phyloP scores from a whole-genome alignment of 805 yeast genomes.

The Starmerella sp. region DNA sequence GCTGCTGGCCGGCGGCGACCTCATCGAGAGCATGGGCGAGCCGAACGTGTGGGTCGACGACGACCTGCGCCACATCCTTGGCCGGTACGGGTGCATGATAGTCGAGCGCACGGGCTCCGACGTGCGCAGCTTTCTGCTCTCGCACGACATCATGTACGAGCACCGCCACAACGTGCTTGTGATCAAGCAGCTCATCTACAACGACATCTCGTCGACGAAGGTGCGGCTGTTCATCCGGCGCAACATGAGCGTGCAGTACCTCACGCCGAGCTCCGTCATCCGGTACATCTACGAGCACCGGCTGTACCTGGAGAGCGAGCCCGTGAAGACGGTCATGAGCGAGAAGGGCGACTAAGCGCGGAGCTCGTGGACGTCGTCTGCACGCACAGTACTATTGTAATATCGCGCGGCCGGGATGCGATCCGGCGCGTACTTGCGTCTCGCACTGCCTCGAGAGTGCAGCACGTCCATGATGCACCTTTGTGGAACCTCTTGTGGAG shows the following conservation, averaged over 20 bases:
- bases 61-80: slow-evolving; percentile 88
- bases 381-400: too few relatives aligned
- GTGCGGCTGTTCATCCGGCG: slow-evolving; percentile 84
- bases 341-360: slow-evolving; percentile 23
- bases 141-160: slow-evolving; percentile 96
- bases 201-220: slow-evolving; percentile 91
- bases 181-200: slow-evolving; percentile 89
- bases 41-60: slow-evolving; percentile 98
- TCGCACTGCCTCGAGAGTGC: too few relatives aligned
- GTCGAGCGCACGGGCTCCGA: slow-evolving; percentile 96
- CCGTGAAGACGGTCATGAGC: slow-evolving; percentile 70
- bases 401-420: too few relatives aligned
- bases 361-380: neutral
- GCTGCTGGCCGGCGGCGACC: slow-evolving; percentile 95
- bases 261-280: slow-evolving; percentile 87
- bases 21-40: slow-evolving; percentile 98
- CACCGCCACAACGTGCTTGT: slow-evolving; percentile 86
- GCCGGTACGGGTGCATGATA: slow-evolving; percentile 90
- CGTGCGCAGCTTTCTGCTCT: slow-evolving; percentile 78
- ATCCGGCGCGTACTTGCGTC: too few relatives aligned
- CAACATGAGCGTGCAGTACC: slow-evolving; percentile 92
- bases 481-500: too few relatives aligned
- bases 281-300: slow-evolving; percentile 89
- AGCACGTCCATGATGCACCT: too few relatives aligned
- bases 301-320: slow-evolving; percentile 78